A percentile compares a stretch with the other conserved stretches of the same genome.
These are phyloP conservation scores for Actinomucor elegans DNA, from an alignment of 371 early-diverging fungal species.

Conservation along the genomic window DNA sequence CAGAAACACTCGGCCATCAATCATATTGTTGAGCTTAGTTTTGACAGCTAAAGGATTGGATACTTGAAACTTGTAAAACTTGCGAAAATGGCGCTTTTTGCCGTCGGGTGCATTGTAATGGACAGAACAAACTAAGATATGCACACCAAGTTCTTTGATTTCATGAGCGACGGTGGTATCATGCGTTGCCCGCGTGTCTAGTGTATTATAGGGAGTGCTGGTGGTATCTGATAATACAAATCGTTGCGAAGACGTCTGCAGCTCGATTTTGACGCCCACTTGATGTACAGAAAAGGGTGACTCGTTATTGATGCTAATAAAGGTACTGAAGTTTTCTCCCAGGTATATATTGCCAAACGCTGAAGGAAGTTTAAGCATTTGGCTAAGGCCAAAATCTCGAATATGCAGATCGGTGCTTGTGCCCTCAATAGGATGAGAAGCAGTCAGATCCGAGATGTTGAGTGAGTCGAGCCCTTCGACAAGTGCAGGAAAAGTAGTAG, in stretches of 20 bases:
- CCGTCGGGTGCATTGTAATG: conserved; percentile 70
- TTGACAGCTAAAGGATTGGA: conserved; percentile 94
- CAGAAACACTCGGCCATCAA: conserved; percentile 78
- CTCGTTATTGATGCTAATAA: conserved; percentile 88
- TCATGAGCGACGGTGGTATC: conserved; percentile 86
- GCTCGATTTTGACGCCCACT: conserved; percentile 77
- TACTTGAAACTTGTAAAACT: conserved; percentile 95
- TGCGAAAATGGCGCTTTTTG: conserved; percentile 75
- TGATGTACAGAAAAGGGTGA: conserved; percentile 60
- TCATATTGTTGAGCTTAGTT: conserved; percentile 85
- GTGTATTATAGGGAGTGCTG: conserved; percentile 19
- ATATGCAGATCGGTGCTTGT: conserved; percentile 33
- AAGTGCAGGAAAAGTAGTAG: conserved; percentile 22
- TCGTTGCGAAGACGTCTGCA: conserved; percentile 84
- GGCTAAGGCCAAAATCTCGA: conserved; percentile 64
- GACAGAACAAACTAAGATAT: conserved; percentile 88
- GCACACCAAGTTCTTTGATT: conserved; percentile 92
- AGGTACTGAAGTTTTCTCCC: conserved; percentile 91
- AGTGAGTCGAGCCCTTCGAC: conserved; percentile 46
- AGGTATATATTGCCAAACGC: conserved; percentile 91
- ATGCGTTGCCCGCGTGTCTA: conserved; percentile 59
- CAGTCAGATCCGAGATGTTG: conserved; percentile 36
- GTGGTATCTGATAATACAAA: conserved; percentile 74
- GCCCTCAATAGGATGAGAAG: conserved; percentile 32
- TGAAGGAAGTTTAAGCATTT: conserved; percentile 65